phyloP scores from a whole-genome alignment of 306 rosid genomes.

The Trifolium repens region DNA sequence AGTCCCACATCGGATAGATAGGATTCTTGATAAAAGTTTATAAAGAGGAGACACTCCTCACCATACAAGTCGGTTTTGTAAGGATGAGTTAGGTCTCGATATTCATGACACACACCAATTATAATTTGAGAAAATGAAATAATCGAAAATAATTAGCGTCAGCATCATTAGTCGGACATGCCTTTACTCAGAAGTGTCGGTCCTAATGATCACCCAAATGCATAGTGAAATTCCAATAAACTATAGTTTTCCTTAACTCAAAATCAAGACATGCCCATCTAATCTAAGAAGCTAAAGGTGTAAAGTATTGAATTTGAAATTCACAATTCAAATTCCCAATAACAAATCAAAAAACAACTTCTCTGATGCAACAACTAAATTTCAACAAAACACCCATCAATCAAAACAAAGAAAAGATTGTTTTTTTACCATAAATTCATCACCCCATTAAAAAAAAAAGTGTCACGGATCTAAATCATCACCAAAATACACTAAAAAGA shows the following conservation, averaged over 20 bases:
- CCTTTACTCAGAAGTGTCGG: too few relatives aligned
- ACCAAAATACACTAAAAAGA: too few relatives aligned
- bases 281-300: slow-evolving; percentile 1
- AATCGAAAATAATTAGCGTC: too few relatives aligned
- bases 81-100: too few relatives aligned
- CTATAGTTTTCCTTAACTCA: not conserved
- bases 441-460: not conserved
- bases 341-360: not conserved
- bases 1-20: too few relatives aligned
- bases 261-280: not conserved
- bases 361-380: not conserved
- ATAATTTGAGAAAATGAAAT: too few relatives aligned
- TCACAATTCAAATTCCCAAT: slow-evolving; percentile 31
- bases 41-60: too few relatives aligned
- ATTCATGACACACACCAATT: too few relatives aligned
- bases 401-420: not conserved
- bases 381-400: slow-evolving; percentile 6
- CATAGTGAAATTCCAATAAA: not conserved
- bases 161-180: too few relatives aligned
- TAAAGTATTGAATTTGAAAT: slow-evolving; percentile 1
- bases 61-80: too few relatives aligned
- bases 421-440: not conserved
- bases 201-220: not conserved
- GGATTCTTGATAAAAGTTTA: too few relatives aligned
- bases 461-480: slow-evolving; percentile 20